Evolutionary conservation across 306 rosid species (phyloP), one percentile per base, ranked within the genome.

Genomic region (Citrullus amarus): DNA sequence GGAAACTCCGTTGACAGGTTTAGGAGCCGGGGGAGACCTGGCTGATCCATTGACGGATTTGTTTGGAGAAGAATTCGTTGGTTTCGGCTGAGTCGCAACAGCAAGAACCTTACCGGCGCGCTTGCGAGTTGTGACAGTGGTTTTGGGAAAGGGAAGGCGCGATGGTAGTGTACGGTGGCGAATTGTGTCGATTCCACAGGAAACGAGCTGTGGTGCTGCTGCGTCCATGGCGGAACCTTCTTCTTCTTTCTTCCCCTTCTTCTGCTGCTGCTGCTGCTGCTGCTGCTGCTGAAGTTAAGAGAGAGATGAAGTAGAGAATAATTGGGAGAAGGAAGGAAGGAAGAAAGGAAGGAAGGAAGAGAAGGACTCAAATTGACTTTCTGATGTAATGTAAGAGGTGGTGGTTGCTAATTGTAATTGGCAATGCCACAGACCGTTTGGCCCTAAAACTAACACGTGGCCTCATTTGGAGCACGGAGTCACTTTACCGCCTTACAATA

Each of bases 21-120:
- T 85, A 16, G 82, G 41, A 8, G 78, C 50, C 38, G 91, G 81
- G 36, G 91, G 79, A 75, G 96, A 81, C 82, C 78, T 90, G 15
- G 90, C 81, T 0, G 91, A 89, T 17, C 91, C 95, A 59, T 86
- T 87, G 61, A 85, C 85, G 36, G 83, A 20, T 32, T 53, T 83
- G 0, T 41, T 55, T 1, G 83, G 32, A 53, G 82, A 56, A 51
- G 83, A 61, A 28, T 70, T 80, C 41, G 86, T 5, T 1, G 94
- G 90, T 77, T 90, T 89, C 11, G 98, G 90, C 10, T 84, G 91
- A 16, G 98, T 79, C 32, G 97, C 85, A 39, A 91, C 96, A 1
- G 96, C 97, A 4, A 81, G 82, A 65, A 91, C 82, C 46, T 86
- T 89, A 12, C 62, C 22, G 13, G 80, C n/a, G 51, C 90, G 94